Conservation (phyloP, 2,329 filamentous ascomycete genomes). For the Pseudofabraea citricarpa region DNA sequence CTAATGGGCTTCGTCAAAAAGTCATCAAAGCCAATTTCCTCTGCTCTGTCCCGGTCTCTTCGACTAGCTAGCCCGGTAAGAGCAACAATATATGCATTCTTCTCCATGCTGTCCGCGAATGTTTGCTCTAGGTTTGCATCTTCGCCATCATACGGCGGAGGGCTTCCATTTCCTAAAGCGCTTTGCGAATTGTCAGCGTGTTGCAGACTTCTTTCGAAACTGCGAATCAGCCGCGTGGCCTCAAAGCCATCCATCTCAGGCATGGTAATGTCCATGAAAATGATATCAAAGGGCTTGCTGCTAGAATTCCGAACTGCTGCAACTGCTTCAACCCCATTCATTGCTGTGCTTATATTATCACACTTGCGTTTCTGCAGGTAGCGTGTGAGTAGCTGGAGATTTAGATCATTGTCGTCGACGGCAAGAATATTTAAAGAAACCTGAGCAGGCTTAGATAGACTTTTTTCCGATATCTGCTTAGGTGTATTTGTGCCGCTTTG, state of each 20-base stretch:
- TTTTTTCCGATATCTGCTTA: too few species aligned
- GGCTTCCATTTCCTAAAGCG: background rate
- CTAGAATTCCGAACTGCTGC: constrained; percentile 28
- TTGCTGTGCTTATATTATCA: constrained; percentile 32
- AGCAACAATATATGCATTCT: constrained; percentile 40
- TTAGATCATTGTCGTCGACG: constrained; percentile 36
- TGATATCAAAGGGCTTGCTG: constrained; percentile 30
- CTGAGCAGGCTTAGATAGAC: background rate
- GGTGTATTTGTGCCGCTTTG: background rate
- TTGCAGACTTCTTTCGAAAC: constrained; percentile 33
- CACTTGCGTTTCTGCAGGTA: constrained; percentile 32
- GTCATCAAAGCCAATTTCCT: constrained; percentile 47
- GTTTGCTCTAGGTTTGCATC: constrained; percentile 17
- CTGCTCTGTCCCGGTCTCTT: constrained; percentile 41
- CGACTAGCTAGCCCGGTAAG: constrained; percentile 45
- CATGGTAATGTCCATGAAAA: constrained; percentile 52
- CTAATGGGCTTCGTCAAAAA: constrained; percentile 48
- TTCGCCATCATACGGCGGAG: background rate
- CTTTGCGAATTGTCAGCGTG: background rate
- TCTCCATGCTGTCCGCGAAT: constrained; percentile 19
- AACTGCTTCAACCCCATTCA: constrained; percentile 41
- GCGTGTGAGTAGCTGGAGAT: constrained; percentile 31
- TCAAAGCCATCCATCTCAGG: constrained; percentile 48
- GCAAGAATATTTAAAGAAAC: constrained; percentile 23
- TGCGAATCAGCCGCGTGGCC: constrained; percentile 41